A percentile compares a stretch with the other conserved stretches of the same genome.
Evolutionary conservation across 257 asterid species (phyloP).

Genomic region (Solanum bulbocastanum): DNA sequence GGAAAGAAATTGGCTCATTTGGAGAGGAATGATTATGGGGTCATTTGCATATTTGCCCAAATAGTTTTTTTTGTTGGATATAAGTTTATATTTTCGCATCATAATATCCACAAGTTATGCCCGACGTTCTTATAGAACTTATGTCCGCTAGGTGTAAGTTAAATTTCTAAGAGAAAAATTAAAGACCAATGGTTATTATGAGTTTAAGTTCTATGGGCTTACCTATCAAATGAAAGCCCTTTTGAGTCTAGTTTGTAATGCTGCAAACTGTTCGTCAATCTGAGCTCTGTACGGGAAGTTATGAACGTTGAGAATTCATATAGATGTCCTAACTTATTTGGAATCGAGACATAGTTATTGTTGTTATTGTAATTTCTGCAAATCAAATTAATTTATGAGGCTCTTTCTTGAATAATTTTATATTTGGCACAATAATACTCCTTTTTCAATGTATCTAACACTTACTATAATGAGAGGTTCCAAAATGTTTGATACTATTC

Average conservation of each 20-base stretch:
- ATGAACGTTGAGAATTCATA: not conserved
- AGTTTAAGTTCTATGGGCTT: not conserved
- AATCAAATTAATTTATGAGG: not conserved
- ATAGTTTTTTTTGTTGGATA: not conserved
- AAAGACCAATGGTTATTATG: not conserved
- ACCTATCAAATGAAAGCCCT: not conserved
- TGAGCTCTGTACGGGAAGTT: not conserved
- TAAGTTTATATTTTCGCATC: not conserved
- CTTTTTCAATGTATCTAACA: not conserved
- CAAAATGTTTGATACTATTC: not conserved
- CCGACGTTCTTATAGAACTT: not conserved
- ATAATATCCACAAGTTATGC: not conserved
- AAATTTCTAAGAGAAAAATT: not conserved
- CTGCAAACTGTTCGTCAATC: not conserved
- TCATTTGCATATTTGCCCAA: not conserved
- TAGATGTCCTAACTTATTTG: not conserved
- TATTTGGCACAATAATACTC: not conserved
- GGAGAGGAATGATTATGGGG: not conserved
- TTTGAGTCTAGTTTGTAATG: not conserved
- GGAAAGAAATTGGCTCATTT: not conserved
- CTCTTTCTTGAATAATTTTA: not conserved
- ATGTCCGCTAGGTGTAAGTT: not conserved
- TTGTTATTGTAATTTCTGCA: not conserved
- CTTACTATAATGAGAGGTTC: not conserved
- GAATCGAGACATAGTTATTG: not conserved